These are phyloP conservation scores for Aspergillus asperescens DNA, from an alignment of 495 filamentous ascomycete genomes.

Conservation along the genomic window DNA sequence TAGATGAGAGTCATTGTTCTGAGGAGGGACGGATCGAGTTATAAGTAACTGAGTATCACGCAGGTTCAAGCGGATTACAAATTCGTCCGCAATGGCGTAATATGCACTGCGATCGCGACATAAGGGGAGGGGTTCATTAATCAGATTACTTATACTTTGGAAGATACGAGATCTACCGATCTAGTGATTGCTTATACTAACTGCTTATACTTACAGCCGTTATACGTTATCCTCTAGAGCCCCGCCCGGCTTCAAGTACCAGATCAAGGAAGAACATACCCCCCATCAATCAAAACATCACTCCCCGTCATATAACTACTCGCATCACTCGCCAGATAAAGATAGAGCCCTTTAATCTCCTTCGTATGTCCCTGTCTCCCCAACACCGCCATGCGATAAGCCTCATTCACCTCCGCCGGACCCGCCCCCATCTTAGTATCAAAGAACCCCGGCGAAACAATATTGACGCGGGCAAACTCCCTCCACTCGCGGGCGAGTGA, in stretches of 20 bases:
- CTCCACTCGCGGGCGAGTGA: constrained; percentile 69
- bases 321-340: constrained; percentile 58
- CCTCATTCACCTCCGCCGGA: constrained; percentile 48
- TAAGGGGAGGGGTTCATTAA: not conserved
- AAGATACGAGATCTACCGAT: too few relatives aligned
- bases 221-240: too few relatives aligned
- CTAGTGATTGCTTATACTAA: too few relatives aligned
- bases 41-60: not conserved
- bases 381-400: constrained; percentile 56
- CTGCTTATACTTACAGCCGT: too few relatives aligned
- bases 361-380: constrained; percentile 54
- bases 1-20: too few relatives aligned
- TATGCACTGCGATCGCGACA: not conserved
- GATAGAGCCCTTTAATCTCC: constrained; percentile 61
- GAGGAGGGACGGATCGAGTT: not conserved
- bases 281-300: constrained; percentile 57
- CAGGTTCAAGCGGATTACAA: not conserved
- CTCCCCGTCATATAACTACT: constrained; percentile 66
- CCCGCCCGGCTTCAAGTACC: too few relatives aligned
- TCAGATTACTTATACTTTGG: not conserved
- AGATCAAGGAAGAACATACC: constrained; percentile 40
- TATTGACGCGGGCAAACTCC: constrained; percentile 56
- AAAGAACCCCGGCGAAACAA: constrained; percentile 66
- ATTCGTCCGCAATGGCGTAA: not conserved
- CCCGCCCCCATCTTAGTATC: constrained; percentile 55